Evolutionary conservation across 352 stramenopile species (phyloP).

Genomic region (Phytophthora crassamura): DNA sequence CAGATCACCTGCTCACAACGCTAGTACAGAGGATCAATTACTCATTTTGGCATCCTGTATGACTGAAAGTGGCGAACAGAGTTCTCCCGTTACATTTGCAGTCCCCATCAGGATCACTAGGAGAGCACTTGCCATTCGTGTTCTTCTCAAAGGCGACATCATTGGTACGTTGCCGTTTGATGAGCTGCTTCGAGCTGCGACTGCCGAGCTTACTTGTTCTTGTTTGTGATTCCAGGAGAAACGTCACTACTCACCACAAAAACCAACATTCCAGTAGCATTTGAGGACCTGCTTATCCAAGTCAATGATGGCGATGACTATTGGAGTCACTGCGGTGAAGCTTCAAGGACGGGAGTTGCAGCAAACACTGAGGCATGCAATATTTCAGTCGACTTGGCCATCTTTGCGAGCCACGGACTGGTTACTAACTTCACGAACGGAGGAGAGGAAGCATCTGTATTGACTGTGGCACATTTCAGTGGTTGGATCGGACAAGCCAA

Average conservation of each 20-base stretch:
- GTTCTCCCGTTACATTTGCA: conserved; percentile 1
- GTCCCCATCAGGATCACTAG: conserved; percentile 18
- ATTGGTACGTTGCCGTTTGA: conserved; percentile 19
- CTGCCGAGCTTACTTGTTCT: not conserved
- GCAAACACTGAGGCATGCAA: not conserved
- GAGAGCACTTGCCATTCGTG: conserved; percentile 14
- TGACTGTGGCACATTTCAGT: conserved; percentile 16
- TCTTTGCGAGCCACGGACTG: conserved; percentile 22
- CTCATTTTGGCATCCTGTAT: conserved; percentile 16
- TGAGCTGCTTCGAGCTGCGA: not conserved
- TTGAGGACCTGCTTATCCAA: conserved; percentile 18
- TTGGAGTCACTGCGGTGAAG: conserved; percentile 7
- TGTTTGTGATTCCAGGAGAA: conserved; percentile 12
- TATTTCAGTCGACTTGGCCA: conserved; percentile 15
- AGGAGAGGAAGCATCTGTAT: not conserved
- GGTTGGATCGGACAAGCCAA: conserved; percentile 18
- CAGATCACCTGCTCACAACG: conserved; percentile 2
- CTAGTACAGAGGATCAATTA: conserved; percentile 19
- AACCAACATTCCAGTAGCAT: conserved; percentile 13
- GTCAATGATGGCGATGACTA: conserved; percentile 5
- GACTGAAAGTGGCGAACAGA: not conserved
- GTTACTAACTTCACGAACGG: conserved; percentile 4
- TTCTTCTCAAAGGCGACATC: conserved; percentile 13
- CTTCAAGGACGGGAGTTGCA: not conserved
- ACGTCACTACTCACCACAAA: conserved; percentile 16